Base-by-base conservation (phyloP, 495 filamentous ascomycete species). In the Hapsidospora chrysogenum region DNA sequence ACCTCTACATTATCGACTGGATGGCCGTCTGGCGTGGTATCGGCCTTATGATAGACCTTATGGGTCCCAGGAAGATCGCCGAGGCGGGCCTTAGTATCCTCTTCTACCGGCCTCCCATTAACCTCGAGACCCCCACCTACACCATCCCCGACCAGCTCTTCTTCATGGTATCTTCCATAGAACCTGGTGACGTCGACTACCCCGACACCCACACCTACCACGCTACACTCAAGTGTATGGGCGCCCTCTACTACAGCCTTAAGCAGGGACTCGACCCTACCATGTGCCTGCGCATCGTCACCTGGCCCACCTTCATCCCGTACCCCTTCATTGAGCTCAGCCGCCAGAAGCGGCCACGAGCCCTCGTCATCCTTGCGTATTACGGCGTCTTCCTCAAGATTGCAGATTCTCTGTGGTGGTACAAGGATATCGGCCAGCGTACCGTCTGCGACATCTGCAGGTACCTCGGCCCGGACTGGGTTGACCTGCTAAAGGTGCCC, bases 311-410 rank as follows among this genome's bases (percentile, higher is more conserved):
- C 11, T 63, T 63, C 9, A 50, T 74, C 3, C 64, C 67, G 0
- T 41, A 57, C 2, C 47, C 52, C 9, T 78, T 72, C 44, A 42
- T 71, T 10, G 56, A 62, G 0, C 51, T 72, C 16, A 60, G 72
- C 3, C 54, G 56, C 8, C 46, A 62, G 26, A 56, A 54, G 8
- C 52, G 62, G 23, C 70, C 73, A 0, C 64, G 74, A 27, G 69
- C 76, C 0, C 44, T 70, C 0, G 45, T 70, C 6, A 59, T 72
- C 10, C 19, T 68, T 4, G 60, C 64, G 1, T 39, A 68, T 29
- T 65, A 60, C 32, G 48, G 67, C 10, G 50, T 44, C 18, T 66
- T 68, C 33, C 28, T 50, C 5, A 63, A 61, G 41, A 17, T 67
- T 6, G 32, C 52, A 14, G 27, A 26, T 1, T 17, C 38, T 0